A percentile compares a stretch with the other conserved stretches of the same genome.
These are phyloP conservation scores for Microbotryomycetes sp. DNA, from an alignment of 1,284 basidiomycete species.

Conservation along the genomic window DNA sequence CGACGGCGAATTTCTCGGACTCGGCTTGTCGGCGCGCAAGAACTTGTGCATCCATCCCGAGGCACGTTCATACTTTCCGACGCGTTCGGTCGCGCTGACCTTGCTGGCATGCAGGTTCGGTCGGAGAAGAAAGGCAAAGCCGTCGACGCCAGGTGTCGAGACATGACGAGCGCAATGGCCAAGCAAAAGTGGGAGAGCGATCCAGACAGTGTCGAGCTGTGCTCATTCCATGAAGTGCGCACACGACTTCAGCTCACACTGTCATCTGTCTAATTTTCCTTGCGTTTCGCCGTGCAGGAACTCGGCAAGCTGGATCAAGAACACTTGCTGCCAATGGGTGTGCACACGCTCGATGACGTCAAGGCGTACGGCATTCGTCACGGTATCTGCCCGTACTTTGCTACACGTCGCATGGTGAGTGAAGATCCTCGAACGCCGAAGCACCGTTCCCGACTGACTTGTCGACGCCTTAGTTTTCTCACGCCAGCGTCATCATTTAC, in stretches of 20 bases:
- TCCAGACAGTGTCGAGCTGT: constrained; percentile 87
- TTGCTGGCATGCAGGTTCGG: constrained; percentile 54
- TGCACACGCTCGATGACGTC: constrained; percentile 92
- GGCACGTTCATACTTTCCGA: constrained; percentile 47
- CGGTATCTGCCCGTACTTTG: constrained; percentile 90
- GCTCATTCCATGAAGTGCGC: constrained; percentile 88
- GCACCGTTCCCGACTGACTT: not conserved
- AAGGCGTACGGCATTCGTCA: constrained; percentile 80
- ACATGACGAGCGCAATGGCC: constrained; percentile 78
- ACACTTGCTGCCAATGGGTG: constrained; percentile 73
- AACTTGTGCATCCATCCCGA: constrained; percentile 95
- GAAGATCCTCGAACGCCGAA: not conserved
- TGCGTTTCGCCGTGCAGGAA: too few species aligned
- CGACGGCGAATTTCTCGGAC: constrained; percentile 74
- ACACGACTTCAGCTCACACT: not conserved
- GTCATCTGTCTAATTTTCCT: too few species aligned
- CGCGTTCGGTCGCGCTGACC: not conserved
- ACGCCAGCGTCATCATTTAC: constrained; percentile 94
- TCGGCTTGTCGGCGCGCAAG: constrained; percentile 91
- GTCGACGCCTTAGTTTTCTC: constrained; percentile 64
- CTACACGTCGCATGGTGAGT: constrained; percentile 86
- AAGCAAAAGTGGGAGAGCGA: constrained; percentile 79
- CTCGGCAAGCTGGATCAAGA: constrained; percentile 75
- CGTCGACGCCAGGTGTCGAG: constrained; percentile 92
- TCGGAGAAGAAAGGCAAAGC: constrained; percentile 95